Evolutionary conservation across 1,284 basidiomycete species (phyloP), one percentile per base, ranked within the genome.

Genomic region (Puccinia polysora): DNA sequence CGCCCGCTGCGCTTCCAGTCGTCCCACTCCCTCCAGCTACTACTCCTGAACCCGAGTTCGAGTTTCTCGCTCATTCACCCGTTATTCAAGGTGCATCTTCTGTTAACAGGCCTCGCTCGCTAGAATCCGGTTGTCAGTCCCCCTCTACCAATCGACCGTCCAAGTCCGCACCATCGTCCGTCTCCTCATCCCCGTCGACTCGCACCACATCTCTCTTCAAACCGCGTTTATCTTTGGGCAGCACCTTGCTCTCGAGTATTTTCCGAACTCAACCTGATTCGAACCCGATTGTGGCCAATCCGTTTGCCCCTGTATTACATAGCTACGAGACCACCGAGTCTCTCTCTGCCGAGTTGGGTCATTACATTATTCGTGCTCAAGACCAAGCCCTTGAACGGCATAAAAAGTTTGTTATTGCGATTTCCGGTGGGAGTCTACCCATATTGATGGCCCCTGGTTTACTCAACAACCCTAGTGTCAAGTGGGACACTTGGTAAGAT

Each of bases 401-500:
- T 32, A 76, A 78, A 75, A 80, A 79, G 75, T 80, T 80, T 65
- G 78, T 77, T 14, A 70, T 80, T 18, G 79, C 79, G 40, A 75
- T 77, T 8, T 80, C 79, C 4, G 79, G 79, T 20, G 79, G 79
- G 1, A 78, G 77, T 40, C 74, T 80, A 38, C 79, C 79, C 65
- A 79, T 77, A 73, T 77, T 80, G 73, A 67, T 80, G 12, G 78
- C 79, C 43, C 77, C 79, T 73, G 75, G 77, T 53, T 77, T 80
- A 10, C 63, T 80, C 38, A 74, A 75, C 23, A 76, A 78, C 30
- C 50, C 59, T 45, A 76, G 75, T n/a, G 73, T 80, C 23, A 75
- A 77, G 25, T 80, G 79, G 79, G 78, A 80, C 69, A 79, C 79
- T 74, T 80, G 79, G 79, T 77, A 38, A 64, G 76, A 18, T 34